Base-by-base conservation (phyloP, 1,139 yeast genomes). In the Sugiyamaella xylanicola region DNA sequence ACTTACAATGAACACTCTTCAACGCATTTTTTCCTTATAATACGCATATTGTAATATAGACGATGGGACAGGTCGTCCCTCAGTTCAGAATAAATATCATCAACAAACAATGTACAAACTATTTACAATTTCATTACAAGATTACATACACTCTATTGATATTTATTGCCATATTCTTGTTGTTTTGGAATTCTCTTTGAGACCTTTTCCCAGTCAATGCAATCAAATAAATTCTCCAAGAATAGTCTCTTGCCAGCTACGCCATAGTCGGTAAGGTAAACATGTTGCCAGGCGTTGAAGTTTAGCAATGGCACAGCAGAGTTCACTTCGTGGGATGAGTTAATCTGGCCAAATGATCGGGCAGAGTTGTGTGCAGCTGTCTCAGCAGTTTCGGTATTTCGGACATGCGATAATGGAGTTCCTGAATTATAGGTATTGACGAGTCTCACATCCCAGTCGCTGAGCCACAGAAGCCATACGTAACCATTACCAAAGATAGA, bases 171-270 rank as follows among this genome's bases (percentile, higher is more conserved):
- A 48, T 51, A 52, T 29, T 44, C 49, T 51, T 48, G 51, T 46
- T 47, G 37, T 27, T 48, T 49, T 8, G 64, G 64, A 46, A 62
- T 46, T 46, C 72, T 61, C 40, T 60, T 62, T 35, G 63, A 60
- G 3, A 92, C 82, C 53, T 87, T 89, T 56, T 85, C 81, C 99
- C 99, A 95, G 73, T 93, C 83, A 65, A 92, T 82, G 68, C 89
- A 80, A 59, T 87, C 82, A 82, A 95, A 86, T 61, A 85, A 80
- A 60, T 86, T 87, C 61, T 81, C 82, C 66, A 95, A 80, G 71
- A 87, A 93, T 62, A 83, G 81, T 27, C 83, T 80, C 75, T 85
- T 87, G 43, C 96, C 96, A 48, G 76, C 80, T 48, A 89, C 81
- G 45, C 99, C 99, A 70, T 88, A 93, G 72, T 95, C 99, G 32